Conservation (phyloP, 177 flowering plant species). For the Tripterygium wilfordii region DNA sequence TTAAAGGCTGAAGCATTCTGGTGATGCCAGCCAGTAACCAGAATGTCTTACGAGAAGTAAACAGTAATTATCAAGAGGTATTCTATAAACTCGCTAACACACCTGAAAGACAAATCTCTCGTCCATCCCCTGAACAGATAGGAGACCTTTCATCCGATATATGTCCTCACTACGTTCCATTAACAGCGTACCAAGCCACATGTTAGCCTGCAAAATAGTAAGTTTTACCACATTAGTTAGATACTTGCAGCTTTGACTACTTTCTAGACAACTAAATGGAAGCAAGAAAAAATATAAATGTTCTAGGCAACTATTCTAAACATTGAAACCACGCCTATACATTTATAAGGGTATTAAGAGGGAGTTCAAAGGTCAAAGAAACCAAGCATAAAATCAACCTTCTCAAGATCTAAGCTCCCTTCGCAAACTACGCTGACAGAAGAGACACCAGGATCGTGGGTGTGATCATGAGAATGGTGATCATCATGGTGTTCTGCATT, state of each 20-base stretch:
- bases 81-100: too few species aligned
- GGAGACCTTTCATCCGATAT: conserved; percentile 93
- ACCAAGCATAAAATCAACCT: conserved; percentile 43
- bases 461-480: conserved; percentile 82
- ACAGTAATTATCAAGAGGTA: too few species aligned
- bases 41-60: too few species aligned
- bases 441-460: conserved; percentile 95
- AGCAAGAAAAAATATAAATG: too few species aligned
- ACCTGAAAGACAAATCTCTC: conserved; percentile 99
- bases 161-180: conserved; percentile 90
- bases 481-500: conserved; percentile 63
- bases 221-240: background rate
- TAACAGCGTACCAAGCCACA: conserved; percentile 86
- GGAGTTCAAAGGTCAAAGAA: background rate
- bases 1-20: too few species aligned
- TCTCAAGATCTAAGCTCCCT: conserved; percentile 91
- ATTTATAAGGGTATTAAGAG: too few species aligned
- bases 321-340: too few species aligned
- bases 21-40: too few species aligned
- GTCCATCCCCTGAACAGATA: conserved; percentile 85
- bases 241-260: too few species aligned
- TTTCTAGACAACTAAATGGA: too few species aligned
- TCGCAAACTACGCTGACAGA: conserved; percentile 98
- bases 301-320: too few species aligned
- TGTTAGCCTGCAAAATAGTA: conserved; percentile 66